Evolutionary conservation across 257 asterid genomes (phyloP).

Genomic region (Forsythia suspensa): DNA sequence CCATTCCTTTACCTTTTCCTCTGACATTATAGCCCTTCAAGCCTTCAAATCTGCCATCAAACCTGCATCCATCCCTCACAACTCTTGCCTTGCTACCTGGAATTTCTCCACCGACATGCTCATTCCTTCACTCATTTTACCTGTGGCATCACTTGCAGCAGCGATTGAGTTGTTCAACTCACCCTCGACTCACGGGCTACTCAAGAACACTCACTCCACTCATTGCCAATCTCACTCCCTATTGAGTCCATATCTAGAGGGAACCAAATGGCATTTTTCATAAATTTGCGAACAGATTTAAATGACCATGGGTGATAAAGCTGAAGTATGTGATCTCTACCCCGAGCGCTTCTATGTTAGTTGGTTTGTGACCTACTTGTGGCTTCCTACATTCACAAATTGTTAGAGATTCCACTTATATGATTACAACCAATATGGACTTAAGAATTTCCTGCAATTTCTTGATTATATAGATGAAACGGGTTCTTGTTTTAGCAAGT

Average conservation of each 20-base stretch:
- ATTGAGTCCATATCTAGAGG: conserved; percentile 98
- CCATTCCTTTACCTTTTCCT: conserved; percentile 44
- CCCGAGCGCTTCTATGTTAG: conserved; percentile 98
- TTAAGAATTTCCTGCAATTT: not conserved
- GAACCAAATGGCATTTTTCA: conserved; percentile 93
- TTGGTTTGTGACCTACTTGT: conserved; percentile 89
- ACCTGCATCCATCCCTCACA: conserved; percentile 59
- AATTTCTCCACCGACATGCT: conserved; percentile 76
- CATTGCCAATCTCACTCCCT: conserved; percentile 54
- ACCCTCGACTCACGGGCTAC: conserved; percentile 85
- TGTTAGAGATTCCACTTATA: not conserved
- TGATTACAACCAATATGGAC: not conserved
- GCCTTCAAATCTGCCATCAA: conserved; percentile 69
- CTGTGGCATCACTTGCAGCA: conserved; percentile 74
- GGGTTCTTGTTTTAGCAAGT: not conserved
- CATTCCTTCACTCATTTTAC: conserved; percentile 71
- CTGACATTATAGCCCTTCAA: conserved; percentile 59
- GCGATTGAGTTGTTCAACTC: conserved; percentile 63
- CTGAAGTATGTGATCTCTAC: conserved; percentile 97
- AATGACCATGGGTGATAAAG: conserved; percentile 99
- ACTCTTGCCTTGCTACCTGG: conserved; percentile 90
- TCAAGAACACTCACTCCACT: conserved; percentile 63
- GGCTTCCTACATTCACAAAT: conserved; percentile 64
- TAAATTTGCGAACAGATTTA: conserved; percentile 78
- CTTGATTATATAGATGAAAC: not conserved